Conservation (phyloP, 2,329 filamentous ascomycete species). For the Biscogniauxia mediterranea region DNA sequence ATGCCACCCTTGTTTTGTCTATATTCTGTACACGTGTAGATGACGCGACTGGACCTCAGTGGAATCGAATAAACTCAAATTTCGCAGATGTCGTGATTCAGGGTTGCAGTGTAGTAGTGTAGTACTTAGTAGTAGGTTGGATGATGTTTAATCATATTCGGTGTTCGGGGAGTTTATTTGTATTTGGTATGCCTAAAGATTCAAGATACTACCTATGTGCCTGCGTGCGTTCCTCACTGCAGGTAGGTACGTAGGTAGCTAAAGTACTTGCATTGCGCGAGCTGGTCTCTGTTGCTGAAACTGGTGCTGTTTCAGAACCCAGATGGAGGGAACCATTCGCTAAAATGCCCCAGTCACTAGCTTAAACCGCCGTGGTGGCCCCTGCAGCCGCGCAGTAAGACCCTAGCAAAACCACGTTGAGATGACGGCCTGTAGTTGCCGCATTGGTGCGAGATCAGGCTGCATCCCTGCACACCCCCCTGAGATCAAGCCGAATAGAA, state of each 20-base stretch:
- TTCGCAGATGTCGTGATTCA: background rate
- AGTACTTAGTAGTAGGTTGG: too few species aligned
- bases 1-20: background rate
- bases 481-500: background rate
- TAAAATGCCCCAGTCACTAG: constrained; percentile 7
- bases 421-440: background rate
- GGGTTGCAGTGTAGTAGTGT: background rate
- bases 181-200: background rate
- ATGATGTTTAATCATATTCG: too few species aligned
- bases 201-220: background rate
- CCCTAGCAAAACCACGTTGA: background rate
- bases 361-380: too few species aligned
- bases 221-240: background rate
- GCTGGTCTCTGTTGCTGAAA: background rate
- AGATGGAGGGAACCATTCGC: constrained; percentile 16
- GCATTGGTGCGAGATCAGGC: background rate
- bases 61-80: background rate
- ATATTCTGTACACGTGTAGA: background rate
- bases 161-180: background rate
- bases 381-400: background rate
- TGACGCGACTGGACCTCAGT: background rate
- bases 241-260: background rate
- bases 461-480: background rate
- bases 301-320: constrained; percentile 1
- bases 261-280: background rate